Conservation (phyloP, 1,284 basidiomycete genomes). For the Melampsora americana region DNA sequence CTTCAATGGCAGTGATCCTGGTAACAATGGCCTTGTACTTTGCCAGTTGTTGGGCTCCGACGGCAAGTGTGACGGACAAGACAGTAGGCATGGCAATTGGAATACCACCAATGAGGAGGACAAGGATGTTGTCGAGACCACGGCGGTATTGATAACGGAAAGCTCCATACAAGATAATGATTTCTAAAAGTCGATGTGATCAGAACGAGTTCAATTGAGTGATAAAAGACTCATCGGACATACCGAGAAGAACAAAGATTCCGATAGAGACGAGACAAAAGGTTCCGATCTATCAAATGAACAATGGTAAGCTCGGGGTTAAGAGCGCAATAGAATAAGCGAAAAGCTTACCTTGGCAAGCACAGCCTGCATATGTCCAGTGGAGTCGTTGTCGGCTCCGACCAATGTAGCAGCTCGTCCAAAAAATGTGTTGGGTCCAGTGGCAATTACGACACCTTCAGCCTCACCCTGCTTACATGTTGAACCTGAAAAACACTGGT, state of each 20-base stretch:
- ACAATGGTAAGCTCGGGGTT: conserved; percentile 63
- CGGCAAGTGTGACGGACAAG: conserved; percentile 90
- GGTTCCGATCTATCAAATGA: conserved; percentile 89
- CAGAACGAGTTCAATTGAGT: neutral
- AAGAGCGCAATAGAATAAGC: neutral
- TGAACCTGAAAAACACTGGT: conserved; percentile 94
- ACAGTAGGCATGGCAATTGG: conserved; percentile 97
- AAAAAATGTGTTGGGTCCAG: conserved; percentile 66
- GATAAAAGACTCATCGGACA: neutral
- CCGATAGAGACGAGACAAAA: conserved; percentile 87
- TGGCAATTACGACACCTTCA: conserved; percentile 93
- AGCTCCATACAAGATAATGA: conserved; percentile 79
- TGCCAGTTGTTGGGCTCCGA: conserved; percentile 94
- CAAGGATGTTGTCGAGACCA: conserved; percentile 92
- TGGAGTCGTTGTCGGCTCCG: conserved; percentile 90
- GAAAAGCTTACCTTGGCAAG: conserved; percentile 25
- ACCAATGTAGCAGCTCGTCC: conserved; percentile 84
- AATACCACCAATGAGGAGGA: conserved; percentile 96
- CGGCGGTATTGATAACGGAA: conserved; percentile 85
- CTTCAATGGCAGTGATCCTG: conserved; percentile 96
- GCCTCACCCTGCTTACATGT: conserved; percentile 97
- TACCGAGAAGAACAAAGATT: conserved; percentile 50
- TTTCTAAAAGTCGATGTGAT: conserved; percentile 59
- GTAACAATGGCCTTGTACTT: conserved; percentile 99
- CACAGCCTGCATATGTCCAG: conserved; percentile 73